These are phyloP conservation scores for Malassezia caprae DNA, from an alignment of 1,284 basidiomycete genomes.

Conservation along the genomic window DNA sequence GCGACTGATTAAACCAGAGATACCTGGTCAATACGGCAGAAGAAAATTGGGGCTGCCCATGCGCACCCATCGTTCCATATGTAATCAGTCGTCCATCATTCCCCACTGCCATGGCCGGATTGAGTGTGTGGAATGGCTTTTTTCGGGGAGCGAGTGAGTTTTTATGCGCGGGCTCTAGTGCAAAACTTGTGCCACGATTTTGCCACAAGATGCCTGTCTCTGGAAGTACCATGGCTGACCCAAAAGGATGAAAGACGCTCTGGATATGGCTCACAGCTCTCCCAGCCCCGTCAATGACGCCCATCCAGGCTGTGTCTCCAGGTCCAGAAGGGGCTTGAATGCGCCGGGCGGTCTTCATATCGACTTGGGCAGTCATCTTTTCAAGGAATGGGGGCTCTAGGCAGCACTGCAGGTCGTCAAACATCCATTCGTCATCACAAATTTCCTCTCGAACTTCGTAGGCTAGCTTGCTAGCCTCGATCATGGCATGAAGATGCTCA, in stretches of 20 bases:
- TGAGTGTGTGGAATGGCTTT: neutral
- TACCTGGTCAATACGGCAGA: neutral
- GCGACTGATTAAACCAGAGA: neutral
- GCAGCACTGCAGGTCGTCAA: neutral
- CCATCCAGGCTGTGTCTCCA: slow-evolving; percentile 1
- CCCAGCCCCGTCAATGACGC: neutral
- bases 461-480: neutral
- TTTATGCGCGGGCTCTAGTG: neutral
- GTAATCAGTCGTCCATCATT: neutral
- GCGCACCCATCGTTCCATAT: neutral
- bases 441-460: neutral
- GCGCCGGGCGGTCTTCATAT: neutral
- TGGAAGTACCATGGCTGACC: neutral
- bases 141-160: neutral
- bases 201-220: neutral
- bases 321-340: neutral
- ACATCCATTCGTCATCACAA: neutral
- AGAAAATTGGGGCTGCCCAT: neutral
- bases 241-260: slow-evolving; percentile 1
- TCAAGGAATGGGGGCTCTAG: neutral
- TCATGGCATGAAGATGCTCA: neutral
- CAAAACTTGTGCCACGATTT: neutral
- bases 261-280: neutral
- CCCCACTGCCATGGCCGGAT: neutral
- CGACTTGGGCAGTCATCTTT: neutral